Conservation (phyloP, 2,329 filamentous ascomycete species). For the Colletotrichum tamarilloi region DNA sequence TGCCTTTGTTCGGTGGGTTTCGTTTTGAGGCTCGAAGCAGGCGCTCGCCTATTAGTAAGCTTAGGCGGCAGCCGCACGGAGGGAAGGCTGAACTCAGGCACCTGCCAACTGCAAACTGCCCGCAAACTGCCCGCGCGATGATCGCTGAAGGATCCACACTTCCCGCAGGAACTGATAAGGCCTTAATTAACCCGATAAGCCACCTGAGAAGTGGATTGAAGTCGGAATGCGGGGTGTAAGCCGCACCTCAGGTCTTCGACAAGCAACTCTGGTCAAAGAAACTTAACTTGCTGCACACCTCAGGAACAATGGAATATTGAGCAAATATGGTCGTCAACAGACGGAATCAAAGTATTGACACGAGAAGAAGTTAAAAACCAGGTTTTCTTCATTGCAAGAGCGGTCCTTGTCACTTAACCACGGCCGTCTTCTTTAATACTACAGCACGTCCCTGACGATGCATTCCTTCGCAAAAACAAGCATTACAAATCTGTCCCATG, state of each 20-base stretch:
- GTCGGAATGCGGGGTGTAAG: slow-evolving; percentile 20
- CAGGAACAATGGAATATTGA: too few relatives aligned
- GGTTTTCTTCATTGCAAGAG: not conserved
- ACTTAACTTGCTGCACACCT: too few relatives aligned
- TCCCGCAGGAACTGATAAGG: not conserved
- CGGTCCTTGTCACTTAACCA: slow-evolving; percentile 5
- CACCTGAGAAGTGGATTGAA: not conserved
- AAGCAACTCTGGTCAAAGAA: too few relatives aligned
- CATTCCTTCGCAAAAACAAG: slow-evolving; percentile 2
- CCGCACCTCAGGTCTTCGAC: not conserved
- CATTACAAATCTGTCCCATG: slow-evolving; percentile 6
- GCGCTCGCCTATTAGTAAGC: slow-evolving; percentile 36
- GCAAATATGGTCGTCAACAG: not conserved
- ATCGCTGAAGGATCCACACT: slow-evolving; percentile 18
- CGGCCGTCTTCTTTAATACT: not conserved
- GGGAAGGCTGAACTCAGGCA: slow-evolving; percentile 22
- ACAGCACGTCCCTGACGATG: not conserved
- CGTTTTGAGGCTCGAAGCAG: slow-evolving; percentile 39
- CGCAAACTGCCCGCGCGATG: not conserved
- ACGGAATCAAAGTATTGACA: not conserved
- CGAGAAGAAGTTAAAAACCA: not conserved
- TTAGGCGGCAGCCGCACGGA: slow-evolving; percentile 8
- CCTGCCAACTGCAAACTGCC: not conserved
- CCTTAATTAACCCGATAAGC: slow-evolving; percentile 6
- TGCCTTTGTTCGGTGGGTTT: slow-evolving; percentile 46